A percentile compares a stretch with the other conserved stretches of the same genome.
phyloP scores from a whole-genome alignment of 1,284 basidiomycete species.

The Pseudozyma tsukubaensis region DNA sequence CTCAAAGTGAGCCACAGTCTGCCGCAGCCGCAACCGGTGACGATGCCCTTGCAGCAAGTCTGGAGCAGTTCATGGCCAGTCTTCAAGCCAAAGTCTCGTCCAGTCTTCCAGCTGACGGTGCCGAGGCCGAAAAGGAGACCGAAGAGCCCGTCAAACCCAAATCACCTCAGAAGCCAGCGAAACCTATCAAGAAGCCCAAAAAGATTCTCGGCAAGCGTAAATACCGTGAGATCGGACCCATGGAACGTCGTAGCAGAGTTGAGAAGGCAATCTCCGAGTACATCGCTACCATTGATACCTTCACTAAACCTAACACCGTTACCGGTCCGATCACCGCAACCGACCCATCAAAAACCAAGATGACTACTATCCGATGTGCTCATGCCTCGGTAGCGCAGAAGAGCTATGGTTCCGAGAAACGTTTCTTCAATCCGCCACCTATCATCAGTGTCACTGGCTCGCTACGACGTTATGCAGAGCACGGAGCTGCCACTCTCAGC shows the following conservation, averaged over 20 bases:
- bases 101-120: conserved; percentile 16
- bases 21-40: conserved; percentile 19
- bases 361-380: conserved; percentile 83
- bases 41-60: conserved; percentile 49
- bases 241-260: conserved; percentile 44
- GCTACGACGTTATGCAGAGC: conserved; percentile 48
- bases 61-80: conserved; percentile 59
- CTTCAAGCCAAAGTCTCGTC: conserved; percentile 35
- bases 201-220: conserved; percentile 49
- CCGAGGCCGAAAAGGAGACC: conserved; percentile 3
- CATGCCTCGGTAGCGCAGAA: conserved; percentile 91
- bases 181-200: conserved; percentile 37
- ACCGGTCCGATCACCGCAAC: conserved; percentile 42
- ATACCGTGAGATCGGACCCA: conserved; percentile 44
- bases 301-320: conserved; percentile 40
- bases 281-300: conserved; percentile 41
- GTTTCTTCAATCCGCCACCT: conserved; percentile 87
- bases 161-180: conserved; percentile 28
- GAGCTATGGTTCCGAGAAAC: conserved; percentile 90
- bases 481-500: conserved; percentile 37
- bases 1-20: conserved; percentile 1
- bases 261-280: conserved; percentile 45
- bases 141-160: conserved; percentile 18
- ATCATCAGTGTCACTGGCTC: conserved; percentile 87
- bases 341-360: conserved; percentile 32